phyloP scores from a whole-genome alignment of 2,329 filamentous ascomycete genomes.

The Apiospora pterosperma region DNA sequence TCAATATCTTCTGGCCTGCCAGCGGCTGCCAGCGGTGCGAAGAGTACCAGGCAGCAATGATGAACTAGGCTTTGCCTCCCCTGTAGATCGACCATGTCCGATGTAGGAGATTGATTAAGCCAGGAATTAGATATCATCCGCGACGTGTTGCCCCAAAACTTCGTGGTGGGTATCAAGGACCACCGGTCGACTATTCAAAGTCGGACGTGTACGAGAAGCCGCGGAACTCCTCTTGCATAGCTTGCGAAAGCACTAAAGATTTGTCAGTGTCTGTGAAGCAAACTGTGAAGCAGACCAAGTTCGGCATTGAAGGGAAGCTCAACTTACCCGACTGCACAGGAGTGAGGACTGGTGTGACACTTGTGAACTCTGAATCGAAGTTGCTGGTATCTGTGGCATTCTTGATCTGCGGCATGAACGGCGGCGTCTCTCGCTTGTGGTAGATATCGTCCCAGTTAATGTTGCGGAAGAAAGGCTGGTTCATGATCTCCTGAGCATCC shows the following conservation, averaged over 20 bases:
- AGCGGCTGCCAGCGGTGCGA: too few species aligned
- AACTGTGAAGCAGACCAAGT: neutral
- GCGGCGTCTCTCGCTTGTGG: slow-evolving; percentile 85
- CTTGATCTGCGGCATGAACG: slow-evolving; percentile 86
- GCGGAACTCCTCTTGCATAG: slow-evolving; percentile 99
- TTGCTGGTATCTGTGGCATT: slow-evolving; percentile 98
- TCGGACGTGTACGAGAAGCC: slow-evolving; percentile 97
- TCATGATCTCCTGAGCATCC: slow-evolving; percentile 98
- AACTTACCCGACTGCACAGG: slow-evolving; percentile 92
- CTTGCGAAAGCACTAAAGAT: slow-evolving; percentile 82
- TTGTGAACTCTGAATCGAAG: slow-evolving; percentile 98
- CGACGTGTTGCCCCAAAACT: neutral
- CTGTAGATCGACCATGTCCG: neutral
- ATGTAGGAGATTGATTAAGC: neutral
- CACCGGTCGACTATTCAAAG: slow-evolving; percentile 57
- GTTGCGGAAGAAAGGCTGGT: slow-evolving; percentile 94
- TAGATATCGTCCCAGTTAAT: slow-evolving; percentile 99
- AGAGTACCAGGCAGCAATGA: neutral
- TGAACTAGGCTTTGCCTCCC: neutral
- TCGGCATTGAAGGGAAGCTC: neutral
- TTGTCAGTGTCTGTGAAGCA: neutral
- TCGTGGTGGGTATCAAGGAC: neutral
- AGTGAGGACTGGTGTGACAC: slow-evolving; percentile 93
- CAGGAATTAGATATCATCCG: neutral
- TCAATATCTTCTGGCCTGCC: neutral